Evolutionary conservation across 2,329 filamentous ascomycete genomes (phyloP).

Genomic region (Fusarium nelsonii): DNA sequence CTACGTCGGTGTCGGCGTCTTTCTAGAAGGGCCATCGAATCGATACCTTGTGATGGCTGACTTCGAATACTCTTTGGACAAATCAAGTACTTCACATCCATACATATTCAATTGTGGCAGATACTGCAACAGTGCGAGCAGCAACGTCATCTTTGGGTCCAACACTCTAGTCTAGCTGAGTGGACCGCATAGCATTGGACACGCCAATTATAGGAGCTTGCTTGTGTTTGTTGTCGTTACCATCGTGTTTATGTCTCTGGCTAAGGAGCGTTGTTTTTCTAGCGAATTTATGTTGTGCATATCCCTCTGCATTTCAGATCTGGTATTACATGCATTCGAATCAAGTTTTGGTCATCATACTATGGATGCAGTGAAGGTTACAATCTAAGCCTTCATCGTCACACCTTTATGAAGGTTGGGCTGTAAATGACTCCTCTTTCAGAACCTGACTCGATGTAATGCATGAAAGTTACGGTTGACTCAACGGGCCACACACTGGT

Average conservation of each 20-base stretch:
- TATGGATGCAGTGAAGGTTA: neutral
- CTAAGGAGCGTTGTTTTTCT: conserved; percentile 8
- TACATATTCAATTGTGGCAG: conserved; percentile 24
- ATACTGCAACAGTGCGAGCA: conserved; percentile 41
- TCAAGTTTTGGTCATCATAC: conserved; percentile 3
- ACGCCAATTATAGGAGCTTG: conserved; percentile 18
- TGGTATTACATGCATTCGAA: conserved; percentile 35
- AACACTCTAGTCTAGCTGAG: conserved; percentile 12
- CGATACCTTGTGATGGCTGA: conserved; percentile 15
- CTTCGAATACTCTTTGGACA: conserved; percentile 5
- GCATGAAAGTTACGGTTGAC: conserved; percentile 32
- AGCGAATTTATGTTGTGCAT: conserved; percentile 46
- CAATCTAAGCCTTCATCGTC: conserved; percentile 14
- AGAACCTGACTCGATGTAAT: conserved; percentile 33
- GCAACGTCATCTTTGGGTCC: conserved; percentile 17
- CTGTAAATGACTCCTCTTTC: conserved; percentile 28
- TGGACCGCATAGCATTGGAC: conserved; percentile 24
- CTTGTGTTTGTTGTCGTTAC: conserved; percentile 15
- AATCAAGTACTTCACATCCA: conserved; percentile 14
- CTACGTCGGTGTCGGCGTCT: neutral
- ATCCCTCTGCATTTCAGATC: conserved; percentile 41
- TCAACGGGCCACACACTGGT: conserved; percentile 11
- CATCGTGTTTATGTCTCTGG: conserved; percentile 24
- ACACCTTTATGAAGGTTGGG: neutral
- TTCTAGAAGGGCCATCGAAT: conserved; percentile 19